These are phyloP conservation scores for Colletotrichum sp. DNA, from an alignment of 2,329 filamentous ascomycete species.

Conservation along the genomic window DNA sequence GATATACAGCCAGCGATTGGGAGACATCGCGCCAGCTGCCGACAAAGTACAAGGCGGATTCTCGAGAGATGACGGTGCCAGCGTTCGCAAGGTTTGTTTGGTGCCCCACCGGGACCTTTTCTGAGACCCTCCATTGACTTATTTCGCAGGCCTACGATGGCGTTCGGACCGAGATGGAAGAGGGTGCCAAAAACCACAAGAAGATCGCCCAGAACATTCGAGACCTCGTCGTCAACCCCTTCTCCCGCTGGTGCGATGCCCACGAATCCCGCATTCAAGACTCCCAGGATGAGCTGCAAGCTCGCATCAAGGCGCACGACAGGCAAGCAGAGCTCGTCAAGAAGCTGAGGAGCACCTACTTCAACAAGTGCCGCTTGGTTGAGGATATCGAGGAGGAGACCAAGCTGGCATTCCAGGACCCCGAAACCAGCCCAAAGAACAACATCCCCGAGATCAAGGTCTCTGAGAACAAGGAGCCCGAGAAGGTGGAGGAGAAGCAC, in stretches of 20 bases:
- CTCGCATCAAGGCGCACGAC: constrained; percentile 89
- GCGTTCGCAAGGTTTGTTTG: constrained; percentile 73
- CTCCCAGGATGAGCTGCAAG: constrained; percentile 92
- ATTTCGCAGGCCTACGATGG: constrained; percentile 83
- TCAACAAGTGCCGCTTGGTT: constrained; percentile 96
- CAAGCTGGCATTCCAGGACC: constrained; percentile 95
- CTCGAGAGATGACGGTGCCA: constrained; percentile 90
- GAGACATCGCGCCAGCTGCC: constrained; percentile 80
- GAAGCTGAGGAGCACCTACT: constrained; percentile 94
- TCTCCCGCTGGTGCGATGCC: constrained; percentile 94
- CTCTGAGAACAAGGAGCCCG: constrained; percentile 67
- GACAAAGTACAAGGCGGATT: constrained; percentile 88
- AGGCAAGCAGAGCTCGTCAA: constrained; percentile 88
- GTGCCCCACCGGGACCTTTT: background rate
- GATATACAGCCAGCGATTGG: constrained; percentile 79
- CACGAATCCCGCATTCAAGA: constrained; percentile 91
- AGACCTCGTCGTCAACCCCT: constrained; percentile 92
- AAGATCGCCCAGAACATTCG: constrained; percentile 97
- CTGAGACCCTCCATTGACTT: constrained; percentile 22
- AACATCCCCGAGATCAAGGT: constrained; percentile 88
- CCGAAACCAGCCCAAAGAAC: constrained; percentile 71
- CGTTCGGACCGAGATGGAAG: constrained; percentile 89
- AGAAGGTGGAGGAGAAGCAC: constrained; percentile 33
- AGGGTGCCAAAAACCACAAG: constrained; percentile 86
- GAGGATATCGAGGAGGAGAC: constrained; percentile 99